Conservation (phyloP, 2,329 filamentous ascomycete genomes). For the Ophiostoma piceae region DNA sequence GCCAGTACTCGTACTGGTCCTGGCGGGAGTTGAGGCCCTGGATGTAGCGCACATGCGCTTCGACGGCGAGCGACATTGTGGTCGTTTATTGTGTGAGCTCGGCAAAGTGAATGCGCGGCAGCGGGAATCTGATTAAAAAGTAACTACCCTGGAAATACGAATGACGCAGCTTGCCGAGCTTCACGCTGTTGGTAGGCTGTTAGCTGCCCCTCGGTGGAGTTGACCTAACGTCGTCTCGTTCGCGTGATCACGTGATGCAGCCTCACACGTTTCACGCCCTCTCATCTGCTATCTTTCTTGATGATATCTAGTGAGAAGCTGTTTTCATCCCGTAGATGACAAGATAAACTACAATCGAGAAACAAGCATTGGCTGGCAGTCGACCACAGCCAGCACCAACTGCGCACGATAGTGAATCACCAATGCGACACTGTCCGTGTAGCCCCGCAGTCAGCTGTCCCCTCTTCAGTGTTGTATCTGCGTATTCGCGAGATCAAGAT, state of each 20-base stretch:
- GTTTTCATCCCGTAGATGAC: too few species aligned
- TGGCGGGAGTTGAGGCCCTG: constrained; percentile 85
- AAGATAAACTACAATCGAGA: too few species aligned
- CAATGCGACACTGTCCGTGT: not conserved
- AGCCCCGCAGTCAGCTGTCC: constrained; percentile 1
- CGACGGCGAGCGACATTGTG: constrained; percentile 14
- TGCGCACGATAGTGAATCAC: not conserved
- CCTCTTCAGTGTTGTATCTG: constrained; percentile 5
- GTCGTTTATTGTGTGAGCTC: not conserved
- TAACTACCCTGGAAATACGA: not conserved
- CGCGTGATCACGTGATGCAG: constrained; percentile 3
- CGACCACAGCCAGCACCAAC: not conserved
- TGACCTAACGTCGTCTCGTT: not conserved
- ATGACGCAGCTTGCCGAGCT: constrained; percentile 9
- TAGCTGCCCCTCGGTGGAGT: constrained; percentile 14
- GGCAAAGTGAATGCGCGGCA: not conserved
- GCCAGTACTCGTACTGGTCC: constrained; percentile 95
- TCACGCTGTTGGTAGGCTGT: not conserved
- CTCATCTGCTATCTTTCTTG: not conserved
- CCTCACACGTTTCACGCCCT: not conserved
- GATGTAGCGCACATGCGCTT: constrained; percentile 81
- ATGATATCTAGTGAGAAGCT: too few species aligned
- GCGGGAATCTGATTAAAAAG: not conserved
- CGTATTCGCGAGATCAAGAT: not conserved
- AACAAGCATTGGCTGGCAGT: not conserved